Base-by-base conservation (phyloP, 768 basidiomycete genomes). In the Boletus tylopilopsis region DNA sequence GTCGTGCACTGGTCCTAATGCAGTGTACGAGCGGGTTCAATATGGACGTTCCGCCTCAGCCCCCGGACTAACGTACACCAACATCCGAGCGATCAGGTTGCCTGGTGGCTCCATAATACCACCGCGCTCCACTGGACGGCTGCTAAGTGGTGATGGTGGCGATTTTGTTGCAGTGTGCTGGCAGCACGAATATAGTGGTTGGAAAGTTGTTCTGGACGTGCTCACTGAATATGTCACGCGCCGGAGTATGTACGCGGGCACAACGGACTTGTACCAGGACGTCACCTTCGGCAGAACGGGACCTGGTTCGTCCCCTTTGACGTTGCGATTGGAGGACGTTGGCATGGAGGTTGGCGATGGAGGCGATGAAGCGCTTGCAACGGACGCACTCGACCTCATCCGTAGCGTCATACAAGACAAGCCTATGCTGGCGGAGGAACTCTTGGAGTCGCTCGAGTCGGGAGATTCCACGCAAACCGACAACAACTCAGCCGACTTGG, bases 191-290 rank as follows among this genome's bases (percentile, higher is more conserved):
- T 84, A 92, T 60, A 90, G 87, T 7, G 91, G 89, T 3, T 96
- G 94, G 94, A 86, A 80, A 55, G 64, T 95, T 13, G 68, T 95
- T 6, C 65, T 92, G n/a, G 92, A 93, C 57, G 71, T 94, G 9
- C 71, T 95, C 45, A 80, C 81, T 5, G 85, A 87, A 61, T 90
- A 86, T 61, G 81, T 86, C 47, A 82, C 80, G 50, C 77, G 79
- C 25, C 70, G 76, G 49, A 75, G 80, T 10, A 64, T 74, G 59
- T 70, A 77, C 40, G 51, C 71, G n/a, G 58, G 66, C 2, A 63
- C 64, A 7, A 69, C 21, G 66, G 74, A 18, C 64, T 64, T 69
- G 12, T 80, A 79, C 57, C 74, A 76, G 41, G 78, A 80, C 36
- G 72, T 68, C 43, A 78, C 81, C 6, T 84, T 83, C 51, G 77